Evolutionary conservation across 179 eudicot genomes (phyloP).

Genomic region (Beta corolliflora): DNA sequence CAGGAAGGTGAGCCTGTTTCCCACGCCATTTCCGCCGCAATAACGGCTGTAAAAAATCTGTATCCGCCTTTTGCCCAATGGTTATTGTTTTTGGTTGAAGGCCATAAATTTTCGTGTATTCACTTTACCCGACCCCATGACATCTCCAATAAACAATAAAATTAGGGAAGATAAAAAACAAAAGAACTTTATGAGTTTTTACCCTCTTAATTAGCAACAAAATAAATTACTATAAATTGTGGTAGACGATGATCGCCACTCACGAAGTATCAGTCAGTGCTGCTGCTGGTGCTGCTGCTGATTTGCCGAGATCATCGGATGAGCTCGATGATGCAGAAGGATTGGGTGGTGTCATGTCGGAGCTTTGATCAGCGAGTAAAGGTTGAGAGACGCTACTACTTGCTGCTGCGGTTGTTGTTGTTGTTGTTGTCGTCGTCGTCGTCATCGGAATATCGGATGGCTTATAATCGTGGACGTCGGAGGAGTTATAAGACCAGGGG

Average conservation of each 20-base stretch:
- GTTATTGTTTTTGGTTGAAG: background rate
- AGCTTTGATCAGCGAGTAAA: slow-evolving; percentile 6
- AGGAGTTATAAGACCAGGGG: slow-evolving; percentile 37
- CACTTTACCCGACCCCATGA: slow-evolving; percentile 31
- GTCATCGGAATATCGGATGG: slow-evolving; percentile 16
- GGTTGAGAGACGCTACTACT: background rate
- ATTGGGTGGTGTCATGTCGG: slow-evolving; percentile 24
- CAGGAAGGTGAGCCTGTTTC: background rate
- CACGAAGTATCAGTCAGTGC: slow-evolving; percentile 56
- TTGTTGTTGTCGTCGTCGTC: background rate
- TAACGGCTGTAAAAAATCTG: slow-evolving; percentile 41
- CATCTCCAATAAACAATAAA: background rate
- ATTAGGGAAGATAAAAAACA: background rate
- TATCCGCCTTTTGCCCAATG: background rate
- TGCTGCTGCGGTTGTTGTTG: slow-evolving; percentile 1
- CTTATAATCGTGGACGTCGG: slow-evolving; percentile 25
- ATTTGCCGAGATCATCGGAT: slow-evolving; percentile 57
- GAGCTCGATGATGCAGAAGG: slow-evolving; percentile 61
- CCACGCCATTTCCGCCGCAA: slow-evolving; percentile 70
- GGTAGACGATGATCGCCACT: slow-evolving; percentile 31
- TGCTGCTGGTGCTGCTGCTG: slow-evolving; percentile 14
- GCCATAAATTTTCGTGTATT: slow-evolving; percentile 38
- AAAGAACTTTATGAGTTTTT: background rate
- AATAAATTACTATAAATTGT: too few species aligned
- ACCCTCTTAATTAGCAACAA: background rate